Percentiles rank a stretch among this genome's conserved stretches.
These are phyloP conservation scores for Phytophthora hibernalis DNA, from an alignment of 352 stramenopile genomes.

Conservation along the genomic window DNA sequence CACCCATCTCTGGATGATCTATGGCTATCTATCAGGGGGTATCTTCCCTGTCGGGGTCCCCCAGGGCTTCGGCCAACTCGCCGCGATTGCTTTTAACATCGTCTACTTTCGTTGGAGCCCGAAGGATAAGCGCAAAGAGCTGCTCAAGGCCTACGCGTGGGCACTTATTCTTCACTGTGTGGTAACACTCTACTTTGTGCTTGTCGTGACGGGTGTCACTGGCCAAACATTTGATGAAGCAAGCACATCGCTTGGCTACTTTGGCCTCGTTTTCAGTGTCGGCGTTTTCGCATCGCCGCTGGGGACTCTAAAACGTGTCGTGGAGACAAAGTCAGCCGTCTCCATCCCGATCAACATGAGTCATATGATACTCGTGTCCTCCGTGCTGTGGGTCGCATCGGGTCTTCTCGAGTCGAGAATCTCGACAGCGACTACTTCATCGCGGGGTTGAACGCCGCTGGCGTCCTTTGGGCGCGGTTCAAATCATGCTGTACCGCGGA, in stretches of 20 bases:
- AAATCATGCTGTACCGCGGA: constrained; percentile 59
- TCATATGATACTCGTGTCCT: constrained; percentile 55
- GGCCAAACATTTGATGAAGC: constrained; percentile 19
- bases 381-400: constrained; percentile 55
- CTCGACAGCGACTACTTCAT: constrained; percentile 51
- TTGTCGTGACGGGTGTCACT: constrained; percentile 38
- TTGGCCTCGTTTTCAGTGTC: constrained; percentile 33
- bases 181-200: constrained; percentile 40
- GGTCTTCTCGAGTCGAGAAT: too few species aligned
- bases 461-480: constrained; percentile 42
- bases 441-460: constrained; percentile 45
- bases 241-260: constrained; percentile 22
- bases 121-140: constrained; percentile 7
- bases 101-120: constrained; percentile 31
- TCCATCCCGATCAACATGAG: constrained; percentile 63
- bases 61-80: constrained; percentile 24
- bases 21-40: constrained; percentile 27
- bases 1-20: constrained; percentile 30
- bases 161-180: constrained; percentile 11
- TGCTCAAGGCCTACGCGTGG: constrained; percentile 9
- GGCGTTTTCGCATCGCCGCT: constrained; percentile 63
- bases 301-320: constrained; percentile 44
- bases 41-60: constrained; percentile 32
- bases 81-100: constrained; percentile 18
- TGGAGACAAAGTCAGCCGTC: constrained; percentile 45